Evolutionary conservation across 2,329 filamentous ascomycete species (phyloP).

Genomic region (Colletotrichum sp.): DNA sequence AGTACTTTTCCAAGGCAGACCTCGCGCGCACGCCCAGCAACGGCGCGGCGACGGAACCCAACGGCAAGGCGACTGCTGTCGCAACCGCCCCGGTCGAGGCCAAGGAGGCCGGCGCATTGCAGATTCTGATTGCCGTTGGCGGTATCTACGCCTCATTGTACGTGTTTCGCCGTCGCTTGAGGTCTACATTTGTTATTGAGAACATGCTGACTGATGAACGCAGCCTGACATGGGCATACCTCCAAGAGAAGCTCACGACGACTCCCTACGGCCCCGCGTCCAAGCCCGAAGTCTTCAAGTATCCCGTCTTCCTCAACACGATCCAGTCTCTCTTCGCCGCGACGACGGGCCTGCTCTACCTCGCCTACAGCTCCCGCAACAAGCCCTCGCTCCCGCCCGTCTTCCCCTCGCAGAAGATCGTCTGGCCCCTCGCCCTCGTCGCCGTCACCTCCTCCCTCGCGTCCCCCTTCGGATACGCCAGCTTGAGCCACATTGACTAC

Average conservation of each 20-base stretch:
- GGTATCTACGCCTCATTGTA: conserved; percentile 99
- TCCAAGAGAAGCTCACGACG: conserved; percentile 97
- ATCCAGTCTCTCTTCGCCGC: conserved; percentile 92
- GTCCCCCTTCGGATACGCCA: conserved; percentile 94
- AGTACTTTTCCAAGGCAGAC: conserved; percentile 62
- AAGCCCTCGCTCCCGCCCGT: conserved; percentile 63
- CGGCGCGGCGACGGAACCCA: conserved; percentile 16
- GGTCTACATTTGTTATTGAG: neutral
- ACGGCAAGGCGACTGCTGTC: conserved; percentile 30
- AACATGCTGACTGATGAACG: neutral
- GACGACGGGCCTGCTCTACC: conserved; percentile 81
- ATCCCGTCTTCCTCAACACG: conserved; percentile 94
- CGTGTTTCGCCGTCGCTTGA: conserved; percentile 31
- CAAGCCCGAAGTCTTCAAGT: conserved; percentile 82
- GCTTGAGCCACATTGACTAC: conserved; percentile 93
- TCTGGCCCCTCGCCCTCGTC: conserved; percentile 82
- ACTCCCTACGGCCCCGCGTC: conserved; percentile 76
- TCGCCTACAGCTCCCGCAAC: conserved; percentile 66
- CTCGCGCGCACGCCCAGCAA: conserved; percentile 36
- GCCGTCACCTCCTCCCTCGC: conserved; percentile 85
- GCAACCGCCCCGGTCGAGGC: conserved; percentile 30
- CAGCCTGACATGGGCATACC: conserved; percentile 92
- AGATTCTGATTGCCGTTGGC: conserved; percentile 85
- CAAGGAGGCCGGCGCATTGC: conserved; percentile 67
- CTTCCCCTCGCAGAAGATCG: conserved; percentile 78